Evolutionary conservation across 257 asterid species (phyloP), one percentile per base, ranked within the genome.

Genomic region (Solanum bulbocastanum): DNA sequence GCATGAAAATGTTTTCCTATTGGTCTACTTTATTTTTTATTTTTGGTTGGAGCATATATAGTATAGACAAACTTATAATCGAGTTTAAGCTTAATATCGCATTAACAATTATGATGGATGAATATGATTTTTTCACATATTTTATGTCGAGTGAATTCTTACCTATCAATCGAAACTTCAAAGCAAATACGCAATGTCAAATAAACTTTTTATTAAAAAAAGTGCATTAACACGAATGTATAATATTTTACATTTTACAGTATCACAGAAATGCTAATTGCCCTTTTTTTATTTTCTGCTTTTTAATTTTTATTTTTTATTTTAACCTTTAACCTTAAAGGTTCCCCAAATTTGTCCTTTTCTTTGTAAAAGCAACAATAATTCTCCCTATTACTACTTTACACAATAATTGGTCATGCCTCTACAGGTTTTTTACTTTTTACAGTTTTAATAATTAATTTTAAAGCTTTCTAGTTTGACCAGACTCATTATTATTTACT

Each of bases 381-480:
- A 39, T 76, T 39, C 12, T 76, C 27, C 27, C 5, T 18, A 46
- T 46, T 46, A 44, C 85, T 46, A 44, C 85, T 81, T 65, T 46
- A 81, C 40, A 30, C 85, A 81, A 81, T 81, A 9, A 46, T 81
- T 81, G 68, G 68, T 46, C 85, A 46, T 10, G 36, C 40, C 40
- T 44, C 37, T 27, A 27, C 5, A 27, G 85, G 1, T 27, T 40
- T 22, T 23, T 14, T 25, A 42, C 65, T 79, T 42, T 44, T 42
- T 27, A 44, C 85, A 27, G 66, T 15, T 44, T 3, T 25, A 44
- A 79, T 44, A 79, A 42, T 42, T 40, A 79, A 27, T 16, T 9
- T 4, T 79, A 18, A 27, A 27, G 18, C 40, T 44, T 79, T 79
- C 4, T 44, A 44, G 39, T 81, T 81, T 81, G 85, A 81, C 84